phyloP scores from a whole-genome alignment of 805 yeast species.

The Ogataea kodamae region DNA sequence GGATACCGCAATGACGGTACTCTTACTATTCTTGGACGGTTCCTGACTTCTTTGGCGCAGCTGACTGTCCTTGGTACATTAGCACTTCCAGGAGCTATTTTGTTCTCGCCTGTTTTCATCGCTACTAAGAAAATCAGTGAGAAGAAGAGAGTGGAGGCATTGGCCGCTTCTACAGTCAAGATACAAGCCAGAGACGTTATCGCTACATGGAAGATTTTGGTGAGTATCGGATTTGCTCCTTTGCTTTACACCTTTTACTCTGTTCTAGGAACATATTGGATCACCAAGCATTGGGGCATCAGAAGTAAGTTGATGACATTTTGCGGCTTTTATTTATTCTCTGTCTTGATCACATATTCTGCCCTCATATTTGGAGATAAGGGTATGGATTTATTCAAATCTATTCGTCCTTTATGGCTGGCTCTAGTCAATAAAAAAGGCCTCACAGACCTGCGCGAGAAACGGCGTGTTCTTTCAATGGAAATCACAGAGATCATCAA shows the following conservation, averaged over 20 bases:
- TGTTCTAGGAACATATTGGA: conserved; percentile 45
- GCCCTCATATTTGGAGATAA: conserved; percentile 90
- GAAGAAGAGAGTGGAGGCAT: conserved; percentile 70
- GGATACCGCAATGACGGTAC: conserved; percentile 31
- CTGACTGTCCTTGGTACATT: conserved; percentile 54
- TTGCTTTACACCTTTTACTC: conserved; percentile 80
- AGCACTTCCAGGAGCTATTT: conserved; percentile 82
- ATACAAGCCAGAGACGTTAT: conserved; percentile 89
- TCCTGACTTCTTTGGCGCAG: conserved; percentile 36
- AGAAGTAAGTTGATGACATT: conserved; percentile 29
- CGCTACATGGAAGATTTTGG: conserved; percentile 95
- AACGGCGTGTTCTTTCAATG: conserved; percentile 59
- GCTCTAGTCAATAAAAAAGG: conserved; percentile 58
- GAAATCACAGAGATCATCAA: conserved; percentile 80
- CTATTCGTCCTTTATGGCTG: conserved; percentile 75
- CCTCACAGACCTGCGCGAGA: conserved; percentile 53
- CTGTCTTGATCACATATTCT: conserved; percentile 78
- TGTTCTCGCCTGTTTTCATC: conserved; percentile 86
- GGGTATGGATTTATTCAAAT: conserved; percentile 84
- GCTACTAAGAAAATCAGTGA: conserved; percentile 72
- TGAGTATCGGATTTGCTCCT: conserved; percentile 87
- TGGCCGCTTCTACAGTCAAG: conserved; percentile 85
- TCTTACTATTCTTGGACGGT: conserved; percentile 22
- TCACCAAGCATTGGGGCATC: conserved; percentile 21
- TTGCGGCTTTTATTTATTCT: conserved; percentile 54